Conservation (phyloP, 768 basidiomycete species). For the Postia placenta region DNA sequence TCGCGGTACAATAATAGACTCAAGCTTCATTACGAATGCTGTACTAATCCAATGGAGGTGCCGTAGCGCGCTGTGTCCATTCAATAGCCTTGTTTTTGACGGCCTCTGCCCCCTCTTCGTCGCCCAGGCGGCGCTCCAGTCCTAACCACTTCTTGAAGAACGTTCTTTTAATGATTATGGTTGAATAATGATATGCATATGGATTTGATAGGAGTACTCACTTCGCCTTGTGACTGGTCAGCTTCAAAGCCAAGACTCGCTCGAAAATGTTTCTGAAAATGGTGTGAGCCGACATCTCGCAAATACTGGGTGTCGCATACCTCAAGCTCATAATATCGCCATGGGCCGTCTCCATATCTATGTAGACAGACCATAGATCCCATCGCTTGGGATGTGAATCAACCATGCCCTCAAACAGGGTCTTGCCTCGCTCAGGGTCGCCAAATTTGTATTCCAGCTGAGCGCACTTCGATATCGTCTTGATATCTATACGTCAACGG, state of each 20-base stretch:
- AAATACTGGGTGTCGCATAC: slow-evolving; percentile 31
- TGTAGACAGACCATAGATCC: slow-evolving; percentile 94
- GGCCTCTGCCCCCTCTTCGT: slow-evolving; percentile 69
- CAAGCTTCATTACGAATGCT: slow-evolving; percentile 5
- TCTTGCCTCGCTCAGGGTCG: slow-evolving; percentile 91
- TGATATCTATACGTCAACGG: slow-evolving; percentile 57
- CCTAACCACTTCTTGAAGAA: slow-evolving; percentile 99
- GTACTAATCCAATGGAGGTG: slow-evolving; percentile 26
- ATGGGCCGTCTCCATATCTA: slow-evolving; percentile 90
- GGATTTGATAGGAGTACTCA: slow-evolving; percentile 34
- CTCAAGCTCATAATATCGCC: slow-evolving; percentile 73
- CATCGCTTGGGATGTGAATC: slow-evolving; percentile 94
- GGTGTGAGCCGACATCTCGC: neutral
- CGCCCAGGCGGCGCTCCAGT: slow-evolving; percentile 80
- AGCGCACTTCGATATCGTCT: slow-evolving; percentile 93
- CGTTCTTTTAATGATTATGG: slow-evolving; percentile 39
- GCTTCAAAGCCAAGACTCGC: slow-evolving; percentile 75
- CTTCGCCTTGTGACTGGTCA: slow-evolving; percentile 96
- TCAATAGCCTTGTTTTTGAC: slow-evolving; percentile 90
- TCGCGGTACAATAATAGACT: slow-evolving; percentile 19
- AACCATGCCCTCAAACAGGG: slow-evolving; percentile 92
- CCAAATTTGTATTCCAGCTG: slow-evolving; percentile 93
- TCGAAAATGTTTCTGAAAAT: slow-evolving; percentile 72
- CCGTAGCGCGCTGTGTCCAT: slow-evolving; percentile 72
- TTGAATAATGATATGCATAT: neutral